Evolutionary conservation across 345 rosid species (phyloP).

Genomic region (Linum lewisii): DNA sequence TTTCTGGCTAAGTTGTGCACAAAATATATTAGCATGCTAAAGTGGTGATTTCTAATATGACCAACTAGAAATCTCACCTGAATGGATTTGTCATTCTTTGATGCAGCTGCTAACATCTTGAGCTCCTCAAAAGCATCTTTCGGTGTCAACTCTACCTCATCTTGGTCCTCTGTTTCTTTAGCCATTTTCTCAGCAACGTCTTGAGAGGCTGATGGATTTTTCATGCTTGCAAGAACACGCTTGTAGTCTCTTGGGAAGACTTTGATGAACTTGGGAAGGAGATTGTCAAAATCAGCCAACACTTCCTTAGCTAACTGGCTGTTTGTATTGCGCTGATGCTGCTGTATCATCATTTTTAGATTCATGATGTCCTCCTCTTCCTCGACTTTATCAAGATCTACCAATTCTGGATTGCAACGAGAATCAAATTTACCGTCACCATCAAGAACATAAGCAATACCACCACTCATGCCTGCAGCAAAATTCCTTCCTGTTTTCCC

Average conservation of each 20-base stretch:
- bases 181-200: constrained; percentile 25
- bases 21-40: no score
- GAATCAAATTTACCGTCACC: constrained; percentile 67
- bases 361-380: constrained; percentile 84
- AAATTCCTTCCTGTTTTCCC: constrained; percentile 98
- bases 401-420: constrained; percentile 80
- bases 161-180: constrained; percentile 48
- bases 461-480: constrained; percentile 99
- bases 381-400: constrained; percentile 92
- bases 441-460: constrained; percentile 88
- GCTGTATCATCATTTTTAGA: constrained; percentile 93
- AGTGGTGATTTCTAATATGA: no score
- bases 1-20: background rate
- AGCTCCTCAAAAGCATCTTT: constrained; percentile 88
- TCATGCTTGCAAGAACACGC: constrained; percentile 73
- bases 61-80: constrained; percentile 26
- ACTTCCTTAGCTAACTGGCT: constrained; percentile 83
- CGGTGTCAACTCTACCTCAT: constrained; percentile 41
- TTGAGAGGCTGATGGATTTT: constrained; percentile 39
- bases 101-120: constrained; percentile 69
- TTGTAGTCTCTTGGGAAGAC: constrained; percentile 98
- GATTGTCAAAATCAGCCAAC: constrained; percentile 64
- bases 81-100: constrained; percentile 32
- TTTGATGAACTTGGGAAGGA: constrained; percentile 73
- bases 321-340: constrained; percentile 84